These are phyloP conservation scores for Akanthomyces dipterigenus DNA, from an alignment of 2,329 filamentous ascomycete species.

Conservation along the genomic window DNA sequence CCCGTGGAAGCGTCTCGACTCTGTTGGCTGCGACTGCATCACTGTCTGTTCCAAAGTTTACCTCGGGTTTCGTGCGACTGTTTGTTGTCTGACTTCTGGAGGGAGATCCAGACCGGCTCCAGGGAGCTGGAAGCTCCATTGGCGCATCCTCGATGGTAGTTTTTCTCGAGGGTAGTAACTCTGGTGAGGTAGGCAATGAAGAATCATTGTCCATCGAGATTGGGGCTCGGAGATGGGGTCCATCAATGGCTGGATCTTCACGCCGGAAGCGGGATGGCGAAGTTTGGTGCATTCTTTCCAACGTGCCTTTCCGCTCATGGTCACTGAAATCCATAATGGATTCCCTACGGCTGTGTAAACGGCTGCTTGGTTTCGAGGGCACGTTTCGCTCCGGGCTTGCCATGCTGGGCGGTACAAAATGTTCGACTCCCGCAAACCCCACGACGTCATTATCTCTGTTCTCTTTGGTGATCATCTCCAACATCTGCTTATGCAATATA, in stretches of 20 bases:
- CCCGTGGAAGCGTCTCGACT: slow-evolving; percentile 6
- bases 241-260: slow-evolving; percentile 42
- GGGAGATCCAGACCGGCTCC: slow-evolving; percentile 59
- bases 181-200: slow-evolving; percentile 46
- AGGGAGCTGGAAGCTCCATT: slow-evolving; percentile 55
- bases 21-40: neutral
- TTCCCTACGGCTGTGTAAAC: slow-evolving; percentile 27
- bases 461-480: slow-evolving; percentile 52
- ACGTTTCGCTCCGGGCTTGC: slow-evolving; percentile 25
- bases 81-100: slow-evolving; percentile 28
- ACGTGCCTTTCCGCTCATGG: slow-evolving; percentile 26
- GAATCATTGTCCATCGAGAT: slow-evolving; percentile 38
- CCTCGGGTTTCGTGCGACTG: neutral
- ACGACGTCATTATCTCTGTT: slow-evolving; percentile 35
- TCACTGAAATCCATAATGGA: slow-evolving; percentile 36
- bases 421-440: slow-evolving; percentile 27
- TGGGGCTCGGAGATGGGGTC: slow-evolving; percentile 32
- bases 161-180: slow-evolving; percentile 40
- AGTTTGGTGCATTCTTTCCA: slow-evolving; percentile 17
- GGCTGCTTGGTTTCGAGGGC: slow-evolving; percentile 24
- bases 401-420: slow-evolving; percentile 27
- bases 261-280: slow-evolving; percentile 21
- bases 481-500: slow-evolving; percentile 55
- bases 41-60: neutral
- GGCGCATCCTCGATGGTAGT: slow-evolving; percentile 50